These are phyloP conservation scores for Paragyromitra xinjiangensis DNA, from an alignment of 495 filamentous ascomycete species.

Conservation along the genomic window DNA sequence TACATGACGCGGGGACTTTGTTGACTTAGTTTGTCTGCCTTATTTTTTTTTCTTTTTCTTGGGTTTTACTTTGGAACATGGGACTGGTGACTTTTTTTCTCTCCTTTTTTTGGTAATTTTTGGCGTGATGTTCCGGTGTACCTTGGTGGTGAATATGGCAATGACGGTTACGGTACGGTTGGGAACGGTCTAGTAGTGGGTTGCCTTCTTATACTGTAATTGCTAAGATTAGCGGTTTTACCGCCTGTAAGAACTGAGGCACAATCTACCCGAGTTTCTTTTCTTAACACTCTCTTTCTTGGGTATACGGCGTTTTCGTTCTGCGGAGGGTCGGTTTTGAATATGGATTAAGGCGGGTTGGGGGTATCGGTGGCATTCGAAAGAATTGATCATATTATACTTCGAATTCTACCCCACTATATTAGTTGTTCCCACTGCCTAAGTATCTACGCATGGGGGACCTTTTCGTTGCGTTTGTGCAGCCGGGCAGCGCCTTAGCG, in stretches of 20 bases:
- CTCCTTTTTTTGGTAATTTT: slow-evolving; percentile 19
- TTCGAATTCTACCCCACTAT: too few species aligned
- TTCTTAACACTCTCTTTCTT: too few species aligned
- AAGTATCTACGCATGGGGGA: too few species aligned
- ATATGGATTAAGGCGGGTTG: neutral
- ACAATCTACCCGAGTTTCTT: slow-evolving; percentile 8
- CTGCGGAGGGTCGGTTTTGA: too few species aligned
- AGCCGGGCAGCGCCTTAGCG: too few species aligned
- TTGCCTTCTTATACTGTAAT: slow-evolving; percentile 34
- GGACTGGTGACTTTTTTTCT: slow-evolving; percentile 5
- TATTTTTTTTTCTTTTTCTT: slow-evolving; percentile 3
- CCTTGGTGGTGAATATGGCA: neutral
- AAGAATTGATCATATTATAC: neutral
- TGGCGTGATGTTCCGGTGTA: slow-evolving; percentile 42
- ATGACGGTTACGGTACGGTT: neutral
- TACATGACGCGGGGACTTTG: slow-evolving; percentile 11
- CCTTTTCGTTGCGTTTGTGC: too few species aligned
- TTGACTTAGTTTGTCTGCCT: slow-evolving; percentile 9
- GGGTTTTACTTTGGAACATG: slow-evolving; percentile 25
- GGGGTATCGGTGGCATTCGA: neutral
- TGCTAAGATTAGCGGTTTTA: slow-evolving; percentile 10
- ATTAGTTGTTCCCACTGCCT: too few species aligned
- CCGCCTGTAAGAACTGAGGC: slow-evolving; percentile 8
- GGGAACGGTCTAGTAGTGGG: neutral
- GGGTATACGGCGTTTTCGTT: neutral